Evolutionary conservation across 345 rosid species (phyloP), one percentile per base, ranked within the genome.

Genomic region (Lumnitzera littorea): DNA sequence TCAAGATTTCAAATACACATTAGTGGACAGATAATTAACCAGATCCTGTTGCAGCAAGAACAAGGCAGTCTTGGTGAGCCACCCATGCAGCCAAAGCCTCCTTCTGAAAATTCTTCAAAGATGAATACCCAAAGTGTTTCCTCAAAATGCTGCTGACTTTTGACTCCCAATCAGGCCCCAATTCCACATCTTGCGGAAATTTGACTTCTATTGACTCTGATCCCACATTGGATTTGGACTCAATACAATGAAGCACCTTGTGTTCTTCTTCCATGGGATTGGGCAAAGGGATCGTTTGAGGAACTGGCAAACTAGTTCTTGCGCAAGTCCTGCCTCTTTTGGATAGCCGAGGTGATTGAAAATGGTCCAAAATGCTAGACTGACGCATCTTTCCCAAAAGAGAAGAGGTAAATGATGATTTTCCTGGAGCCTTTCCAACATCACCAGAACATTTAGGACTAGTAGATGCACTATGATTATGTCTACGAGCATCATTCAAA

Each of bases 1-100:
- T 15, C 23, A 11, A 24, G 51, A 56, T 41, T 36, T 36, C 25
- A 53, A 5, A 46, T n/a, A 62, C n/a, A 36, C 57, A 65, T 10
- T n/a, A 8, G 57, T 24, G 10, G 48, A 46, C 10, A 59, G 20
- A 56, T 51, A 46, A 64, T 29, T 74, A 36, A 91, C 96, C 98
- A 67, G 95, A 86, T 76, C 98, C 98, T 1, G 98, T 91, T 47
- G 96, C 96, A 48, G 96, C 87, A 50, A 91, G 90, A 65, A 88
- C 88, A 66, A 91, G 96, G 68, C 87, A 88, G 62, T 91, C 96
- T 62, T 78, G 74, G 57, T 83, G 78, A 71, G 82, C 77, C 12
- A 77, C 43, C 95, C 90, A 91, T 36, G 91, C 79, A 56, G 79
- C 76, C 75, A 91, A 77, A 20, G 91, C 95, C 68, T 91, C 87